Conservation (phyloP, 164 flowering plant species). For the Macadamia tetraphylla region DNA sequence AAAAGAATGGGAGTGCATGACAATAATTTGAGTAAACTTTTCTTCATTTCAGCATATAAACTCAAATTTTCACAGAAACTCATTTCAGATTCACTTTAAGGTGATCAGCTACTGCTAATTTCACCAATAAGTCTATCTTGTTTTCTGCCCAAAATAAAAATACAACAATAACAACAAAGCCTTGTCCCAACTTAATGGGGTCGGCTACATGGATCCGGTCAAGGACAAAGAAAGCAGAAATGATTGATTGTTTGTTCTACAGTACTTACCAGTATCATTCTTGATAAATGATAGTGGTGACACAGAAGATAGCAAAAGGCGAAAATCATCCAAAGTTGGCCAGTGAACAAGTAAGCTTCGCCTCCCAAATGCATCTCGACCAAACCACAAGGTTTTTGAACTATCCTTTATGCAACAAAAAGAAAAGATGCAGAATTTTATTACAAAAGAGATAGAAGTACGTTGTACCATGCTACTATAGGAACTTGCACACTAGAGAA, state of each 20-base stretch:
- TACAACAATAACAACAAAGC: no score
- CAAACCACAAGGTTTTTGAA: slow-evolving; percentile 89
- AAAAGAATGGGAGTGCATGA: no score
- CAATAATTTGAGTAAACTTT: no score
- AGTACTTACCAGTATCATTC: slow-evolving; percentile 38
- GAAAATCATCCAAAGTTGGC: slow-evolving; percentile 66
- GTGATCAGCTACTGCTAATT: no score
- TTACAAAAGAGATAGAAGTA: background rate
- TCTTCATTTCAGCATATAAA: no score
- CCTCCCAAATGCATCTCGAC: slow-evolving; percentile 95
- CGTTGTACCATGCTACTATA: background rate
- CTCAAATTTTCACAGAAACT: no score
- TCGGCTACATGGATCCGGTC: no score
- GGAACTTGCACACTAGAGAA: slow-evolving; percentile 30
- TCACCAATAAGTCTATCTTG: no score
- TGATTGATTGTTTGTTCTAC: background rate
- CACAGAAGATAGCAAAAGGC: slow-evolving; percentile 81
- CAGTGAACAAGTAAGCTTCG: slow-evolving; percentile 97
- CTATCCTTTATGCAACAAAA: slow-evolving; percentile 37
- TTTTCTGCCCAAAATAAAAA: no score
- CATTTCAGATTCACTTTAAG: no score
- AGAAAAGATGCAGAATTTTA: background rate
- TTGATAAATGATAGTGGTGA: slow-evolving; percentile 39
- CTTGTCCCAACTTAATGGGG: no score
- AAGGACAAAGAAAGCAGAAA: background rate